Evolutionary conservation across 2,329 filamentous ascomycete genomes (phyloP).

Genomic region (Penicillium brasilianum): DNA sequence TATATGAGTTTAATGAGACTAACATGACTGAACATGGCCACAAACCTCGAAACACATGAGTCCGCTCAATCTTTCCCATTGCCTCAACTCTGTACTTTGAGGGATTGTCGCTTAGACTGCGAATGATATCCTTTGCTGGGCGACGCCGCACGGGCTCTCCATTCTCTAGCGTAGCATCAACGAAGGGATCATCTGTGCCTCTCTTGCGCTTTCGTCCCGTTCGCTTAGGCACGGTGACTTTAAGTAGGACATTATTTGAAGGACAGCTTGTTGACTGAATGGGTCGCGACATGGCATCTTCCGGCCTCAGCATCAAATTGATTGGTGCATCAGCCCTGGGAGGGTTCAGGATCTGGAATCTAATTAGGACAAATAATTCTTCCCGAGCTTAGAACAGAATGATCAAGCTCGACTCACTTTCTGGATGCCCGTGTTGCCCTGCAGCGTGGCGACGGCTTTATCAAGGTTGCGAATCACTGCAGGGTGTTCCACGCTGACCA

Average conservation of each 20-base stretch:
- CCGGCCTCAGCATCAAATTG: constrained; percentile 76
- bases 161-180: constrained; percentile 49
- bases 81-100: constrained; percentile 70
- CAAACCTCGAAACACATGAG: constrained; percentile 80
- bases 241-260: constrained; percentile 83
- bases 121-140: constrained; percentile 35
- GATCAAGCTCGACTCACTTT: constrained; percentile 41
- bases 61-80: constrained; percentile 75
- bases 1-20: not conserved
- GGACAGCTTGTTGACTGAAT: constrained; percentile 75
- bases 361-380: constrained; percentile 13
- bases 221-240: constrained; percentile 82
- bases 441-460: constrained; percentile 66
- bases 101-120: constrained; percentile 71
- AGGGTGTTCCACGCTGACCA: constrained; percentile 70
- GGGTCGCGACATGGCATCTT: constrained; percentile 78
- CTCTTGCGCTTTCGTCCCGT: constrained; percentile 86
- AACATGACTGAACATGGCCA: not conserved
- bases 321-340: constrained; percentile 55
- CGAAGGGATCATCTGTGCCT: constrained; percentile 71
- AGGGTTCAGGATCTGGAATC: constrained; percentile 51
- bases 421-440: constrained; percentile 60
- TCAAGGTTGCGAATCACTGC: constrained; percentile 68
- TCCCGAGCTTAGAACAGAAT: not conserved
- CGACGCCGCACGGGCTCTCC: constrained; percentile 24